Evolutionary conservation across 2,329 filamentous ascomycete species (phyloP), one percentile per base, ranked within the genome.

Genomic region (Cercospora berteroae): DNA sequence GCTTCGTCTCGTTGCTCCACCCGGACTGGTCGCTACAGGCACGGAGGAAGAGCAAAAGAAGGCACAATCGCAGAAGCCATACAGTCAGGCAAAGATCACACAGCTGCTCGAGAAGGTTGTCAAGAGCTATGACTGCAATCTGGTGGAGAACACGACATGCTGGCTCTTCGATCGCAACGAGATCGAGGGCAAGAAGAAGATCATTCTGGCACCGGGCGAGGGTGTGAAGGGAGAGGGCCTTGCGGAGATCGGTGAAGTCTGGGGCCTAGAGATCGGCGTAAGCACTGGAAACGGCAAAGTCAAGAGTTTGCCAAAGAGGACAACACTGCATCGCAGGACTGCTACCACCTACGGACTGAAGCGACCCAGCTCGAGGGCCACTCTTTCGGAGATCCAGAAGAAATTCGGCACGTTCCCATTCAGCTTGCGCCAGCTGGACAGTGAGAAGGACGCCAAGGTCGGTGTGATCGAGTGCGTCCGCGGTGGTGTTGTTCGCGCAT

Each of bases 341-440:
- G 90, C 88, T 73, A 94, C 92, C 74, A 97, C 93, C 69, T 97
- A 97, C 81, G 89, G 89, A 69, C 86, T 99, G 73, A 99, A 98
- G 89, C 90, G 95, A 73, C 93, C 93, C 69, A 96, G 92, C 73
- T 97, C 94, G 62, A 89, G 94, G 79, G 92, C 96, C 82, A 90
- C 94, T 60, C 86, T 98, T 63, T 96, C 94, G 57, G 95, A 98
- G 83, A 90, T 97, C 69, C 90, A 96, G 80, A 96, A 94, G 89
- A 97, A 94, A 84, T 99, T 98, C 78, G 94, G 94, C 72, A 93
- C 88, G 70, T 99, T 99, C 87, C 95, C 95, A 75, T 99, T 99
- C 88, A 96, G 92, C 82, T 86, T 98, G 84, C 88, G 95, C 78
- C 95, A 99, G 84, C 88, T 99, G 70, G 94, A 97, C 71, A 94